A percentile compares a stretch with the other conserved stretches of the same genome.
phyloP scores from a whole-genome alignment of 2,329 filamentous ascomycete genomes.

The Byssothecium circinans region DNA sequence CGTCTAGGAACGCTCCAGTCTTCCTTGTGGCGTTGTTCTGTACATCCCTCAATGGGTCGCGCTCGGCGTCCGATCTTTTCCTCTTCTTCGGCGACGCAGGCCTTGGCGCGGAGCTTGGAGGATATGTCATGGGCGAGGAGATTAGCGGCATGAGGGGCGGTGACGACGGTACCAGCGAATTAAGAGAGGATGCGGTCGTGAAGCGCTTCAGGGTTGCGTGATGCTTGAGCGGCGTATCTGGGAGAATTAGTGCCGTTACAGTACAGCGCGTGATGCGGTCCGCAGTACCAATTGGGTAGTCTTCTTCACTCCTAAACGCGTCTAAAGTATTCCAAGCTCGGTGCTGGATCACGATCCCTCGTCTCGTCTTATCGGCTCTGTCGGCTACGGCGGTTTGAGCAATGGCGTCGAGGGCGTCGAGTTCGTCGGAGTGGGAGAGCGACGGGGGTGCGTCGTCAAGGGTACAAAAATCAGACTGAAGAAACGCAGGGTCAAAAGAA shows the following conservation, averaged over 20 bases:
- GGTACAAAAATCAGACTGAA: slow-evolving; percentile 43
- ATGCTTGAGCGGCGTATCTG: slow-evolving; percentile 39
- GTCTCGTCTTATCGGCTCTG: slow-evolving; percentile 45
- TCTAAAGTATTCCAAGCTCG: slow-evolving; percentile 52
- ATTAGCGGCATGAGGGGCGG: slow-evolving; percentile 61
- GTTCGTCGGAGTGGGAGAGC: slow-evolving; percentile 49
- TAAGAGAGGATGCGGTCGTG: slow-evolving; percentile 15
- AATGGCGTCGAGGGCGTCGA: slow-evolving; percentile 52
- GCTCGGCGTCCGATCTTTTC: slow-evolving; percentile 32
- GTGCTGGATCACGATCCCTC: slow-evolving; percentile 55
- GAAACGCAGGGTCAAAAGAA: slow-evolving; percentile 55
- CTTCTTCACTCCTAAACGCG: slow-evolving; percentile 54
- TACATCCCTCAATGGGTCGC: slow-evolving; percentile 39
- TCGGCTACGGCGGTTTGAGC: slow-evolving; percentile 47
- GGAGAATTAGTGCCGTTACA: slow-evolving; percentile 20
- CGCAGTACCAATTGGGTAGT: slow-evolving; percentile 39
- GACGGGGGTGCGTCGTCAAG: slow-evolving; percentile 22
- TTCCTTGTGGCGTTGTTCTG: slow-evolving; percentile 36
- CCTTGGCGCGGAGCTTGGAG: slow-evolving; percentile 53
- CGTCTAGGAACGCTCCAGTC: slow-evolving; percentile 43
- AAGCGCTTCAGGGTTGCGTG: slow-evolving; percentile 13
- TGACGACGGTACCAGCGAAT: slow-evolving; percentile 39
- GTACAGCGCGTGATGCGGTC: slow-evolving; percentile 2
- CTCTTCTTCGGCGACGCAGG: slow-evolving; percentile 43
- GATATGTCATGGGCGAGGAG: slow-evolving; percentile 62